phyloP scores from a whole-genome alignment of 2,329 filamentous ascomycete species.

The Diaporthe caulivora region DNA sequence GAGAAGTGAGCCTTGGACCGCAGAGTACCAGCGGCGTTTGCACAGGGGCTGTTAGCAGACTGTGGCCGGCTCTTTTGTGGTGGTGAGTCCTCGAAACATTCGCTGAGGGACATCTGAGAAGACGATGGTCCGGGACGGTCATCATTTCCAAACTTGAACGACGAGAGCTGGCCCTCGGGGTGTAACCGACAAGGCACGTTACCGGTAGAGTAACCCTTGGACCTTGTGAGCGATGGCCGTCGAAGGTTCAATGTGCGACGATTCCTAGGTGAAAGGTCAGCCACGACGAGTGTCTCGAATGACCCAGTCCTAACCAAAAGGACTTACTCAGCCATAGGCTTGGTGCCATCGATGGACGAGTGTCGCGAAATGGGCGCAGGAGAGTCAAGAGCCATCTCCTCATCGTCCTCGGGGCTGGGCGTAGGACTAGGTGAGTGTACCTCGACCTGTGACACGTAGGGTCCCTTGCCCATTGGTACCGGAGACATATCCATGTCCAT shows the following conservation, averaged over 20 bases:
- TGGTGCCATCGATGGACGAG: constrained; percentile 61
- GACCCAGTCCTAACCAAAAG: not conserved
- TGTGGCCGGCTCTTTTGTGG: constrained; percentile 75
- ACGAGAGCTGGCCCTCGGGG: constrained; percentile 74
- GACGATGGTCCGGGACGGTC: constrained; percentile 58
- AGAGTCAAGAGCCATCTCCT: constrained; percentile 69
- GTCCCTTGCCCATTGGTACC: constrained; percentile 82
- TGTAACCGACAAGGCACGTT: constrained; percentile 71
- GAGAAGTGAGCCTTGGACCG: constrained; percentile 72
- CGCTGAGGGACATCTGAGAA: constrained; percentile 77
- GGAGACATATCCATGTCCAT: constrained; percentile 91
- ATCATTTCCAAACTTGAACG: constrained; percentile 79
- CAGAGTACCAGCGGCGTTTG: constrained; percentile 67
- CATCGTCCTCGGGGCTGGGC: constrained; percentile 55
- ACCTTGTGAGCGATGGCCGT: constrained; percentile 79
- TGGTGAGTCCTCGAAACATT: constrained; percentile 86
- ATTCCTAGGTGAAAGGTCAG: constrained; percentile 55
- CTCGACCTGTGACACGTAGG: constrained; percentile 75
- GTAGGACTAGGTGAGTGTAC: constrained; percentile 80
- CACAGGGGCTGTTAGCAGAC: constrained; percentile 70
- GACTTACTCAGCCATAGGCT: constrained; percentile 67
- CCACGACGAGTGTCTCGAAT: not conserved
- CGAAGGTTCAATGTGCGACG: constrained; percentile 76
- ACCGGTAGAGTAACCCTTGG: constrained; percentile 81
- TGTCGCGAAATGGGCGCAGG: constrained; percentile 64